Base-by-base conservation (phyloP, 1,139 yeast species). In the Magnusiomyces fungicola region DNA sequence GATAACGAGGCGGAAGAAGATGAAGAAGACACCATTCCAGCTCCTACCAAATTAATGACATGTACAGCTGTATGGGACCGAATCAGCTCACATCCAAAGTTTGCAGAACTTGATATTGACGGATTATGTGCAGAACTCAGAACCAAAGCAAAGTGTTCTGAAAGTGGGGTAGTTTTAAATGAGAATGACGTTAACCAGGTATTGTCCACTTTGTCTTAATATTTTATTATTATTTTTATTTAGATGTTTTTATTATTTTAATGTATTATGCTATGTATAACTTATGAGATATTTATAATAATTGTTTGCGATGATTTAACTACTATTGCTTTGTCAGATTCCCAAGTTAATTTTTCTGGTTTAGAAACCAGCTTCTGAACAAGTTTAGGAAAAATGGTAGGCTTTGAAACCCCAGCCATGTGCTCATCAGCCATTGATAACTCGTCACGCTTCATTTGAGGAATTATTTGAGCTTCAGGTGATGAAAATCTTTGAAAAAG, bases 61-160 rank as follows among this genome's bases (percentile, higher is more conserved):
- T 92, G 98, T 66, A 80, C 95, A 0, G 97, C 89, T 59, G 84
- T 90, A 22, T 92, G 98, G 98, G 97, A 90, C 65, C 78, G 97
- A 61, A 85, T 92, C 38, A 86, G 96, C 2, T 71, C 95, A 16
- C 97, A 92, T 72, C 97, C 98, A 33, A 81, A 84, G 64, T 92
- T 90, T 67, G 81, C 94, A 5, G 96, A 90, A 54, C 74, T 92
- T 51, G 97, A 92, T 67, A 89, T 92, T 56, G 97, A 90, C 64
- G 94, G 96, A 1, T 76, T 92, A 62, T 92, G 98, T 74, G 66
- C 71, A 38, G 98, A 92, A 67, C 75, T 92, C 64, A 83, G 90
- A 68, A 70, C 81, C 41, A 92, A 90, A 75, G 97, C 97, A n/a
- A 89, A 88, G 68, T 92, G 98, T 70, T 83, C 95, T 3, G 97